Base-by-base conservation (phyloP, 768 basidiomycete species). In the Nidularia pulvinata region DNA sequence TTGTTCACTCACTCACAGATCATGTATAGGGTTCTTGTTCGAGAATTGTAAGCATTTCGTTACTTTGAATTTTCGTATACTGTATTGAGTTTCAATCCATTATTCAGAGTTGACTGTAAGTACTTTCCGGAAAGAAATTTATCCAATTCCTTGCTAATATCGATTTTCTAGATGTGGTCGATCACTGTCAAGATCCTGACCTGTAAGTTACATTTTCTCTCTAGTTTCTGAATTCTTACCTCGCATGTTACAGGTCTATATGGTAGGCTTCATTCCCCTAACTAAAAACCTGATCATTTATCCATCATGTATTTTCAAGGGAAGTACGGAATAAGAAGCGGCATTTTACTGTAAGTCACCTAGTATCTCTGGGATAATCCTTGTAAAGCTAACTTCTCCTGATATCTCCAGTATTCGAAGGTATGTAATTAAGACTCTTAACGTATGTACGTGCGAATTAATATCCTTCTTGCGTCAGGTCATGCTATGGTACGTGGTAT, bases 251-350 rank as follows among this genome's bases (percentile, higher is more conserved):
- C 61, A 91, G 87, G 57, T 91, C 90, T 25, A 93, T 93, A 62
- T 94, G 91, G 89, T 91, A 69, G 73, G 81, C 77, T 9, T 7
- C 36, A 11, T 36, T 9, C 33, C 34, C 52, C 50, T 36, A 3
- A 14, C 36, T 30, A 30, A 30, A 30, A 30, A 22, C 14, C 2
- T 36, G 50, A 39, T 10, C 14, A 6, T 10, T 9, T 3, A 22
- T 36, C 10, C 30, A 16, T 19, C 33, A 53, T 49, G 32, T 46
- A 39, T 54, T 48, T 56, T 58, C 25, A 66, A 92, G 91, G 94
- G 95, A 98, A 73, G 95, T 98, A 14, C 80, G 95, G 54, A 88
- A 89, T 58, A 84, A 84, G 67, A 83, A 89, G 67, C 82, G 89
- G 48, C 87, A 95, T 61, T 96, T 95, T 63, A 90, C 93, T 3